A percentile compares a stretch with the other conserved stretches of the same genome.
Evolutionary conservation across 1,284 basidiomycete species (phyloP).

Genomic region (Cerrena zonata): DNA sequence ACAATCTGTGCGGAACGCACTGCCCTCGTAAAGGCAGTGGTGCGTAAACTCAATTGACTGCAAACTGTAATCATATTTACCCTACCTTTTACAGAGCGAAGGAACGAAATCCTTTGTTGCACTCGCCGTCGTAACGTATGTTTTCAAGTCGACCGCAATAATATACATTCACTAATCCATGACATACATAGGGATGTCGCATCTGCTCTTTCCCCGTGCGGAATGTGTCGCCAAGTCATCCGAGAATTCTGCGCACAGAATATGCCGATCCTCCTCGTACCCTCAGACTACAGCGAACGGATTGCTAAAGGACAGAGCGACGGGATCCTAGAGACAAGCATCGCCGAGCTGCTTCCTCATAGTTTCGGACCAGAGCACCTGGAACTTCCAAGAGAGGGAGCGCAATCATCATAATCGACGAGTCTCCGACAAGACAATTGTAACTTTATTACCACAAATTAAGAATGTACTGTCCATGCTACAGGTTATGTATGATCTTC

Average conservation of each 20-base stretch:
- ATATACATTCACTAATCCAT: too few relatives aligned
- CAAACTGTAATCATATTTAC: not conserved
- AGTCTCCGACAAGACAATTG: too few relatives aligned
- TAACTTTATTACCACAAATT: too few relatives aligned
- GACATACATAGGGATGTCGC: slow-evolving; percentile 51
- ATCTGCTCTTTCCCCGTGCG: slow-evolving; percentile 73
- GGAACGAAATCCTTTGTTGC: slow-evolving; percentile 62
- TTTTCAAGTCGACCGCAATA: too few relatives aligned
- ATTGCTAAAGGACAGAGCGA: slow-evolving; percentile 37
- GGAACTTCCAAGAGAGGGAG: slow-evolving; percentile 37
- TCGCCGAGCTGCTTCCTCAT: slow-evolving; percentile 76
- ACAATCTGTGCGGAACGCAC: slow-evolving; percentile 87
- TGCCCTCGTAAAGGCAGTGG: slow-evolving; percentile 80
- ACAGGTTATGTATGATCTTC: too few relatives aligned
- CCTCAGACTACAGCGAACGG: slow-evolving; percentile 52
- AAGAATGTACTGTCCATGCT: too few relatives aligned
- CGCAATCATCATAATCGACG: too few relatives aligned
- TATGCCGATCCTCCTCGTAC: slow-evolving; percentile 77
- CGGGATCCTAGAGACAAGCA: slow-evolving; percentile 54
- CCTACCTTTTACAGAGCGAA: slow-evolving; percentile 57
- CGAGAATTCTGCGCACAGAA: slow-evolving; percentile 79
- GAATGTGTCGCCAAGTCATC: slow-evolving; percentile 86
- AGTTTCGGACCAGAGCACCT: slow-evolving; percentile 85
- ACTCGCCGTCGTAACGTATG: slow-evolving; percentile 69
- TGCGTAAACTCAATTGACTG: slow-evolving; percentile 39